These are phyloP conservation scores for Sporothrix mexicana DNA, from an alignment of 2,329 filamentous ascomycete species.

Conservation along the genomic window DNA sequence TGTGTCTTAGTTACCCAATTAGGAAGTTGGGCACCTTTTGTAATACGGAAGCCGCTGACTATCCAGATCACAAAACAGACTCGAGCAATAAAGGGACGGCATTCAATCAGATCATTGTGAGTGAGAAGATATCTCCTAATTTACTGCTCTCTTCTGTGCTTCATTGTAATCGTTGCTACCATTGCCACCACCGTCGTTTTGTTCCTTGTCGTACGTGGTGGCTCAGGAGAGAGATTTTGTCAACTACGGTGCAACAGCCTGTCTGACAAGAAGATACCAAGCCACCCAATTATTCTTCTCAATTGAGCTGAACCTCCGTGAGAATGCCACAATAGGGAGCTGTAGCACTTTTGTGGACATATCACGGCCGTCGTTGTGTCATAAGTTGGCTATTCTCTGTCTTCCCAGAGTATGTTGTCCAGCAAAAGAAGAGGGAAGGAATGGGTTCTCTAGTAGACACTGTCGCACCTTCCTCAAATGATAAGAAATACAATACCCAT, in stretches of 20 bases:
- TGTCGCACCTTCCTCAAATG: not conserved
- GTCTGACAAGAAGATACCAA: not conserved
- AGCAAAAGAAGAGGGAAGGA: not conserved
- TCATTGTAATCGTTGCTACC: not conserved
- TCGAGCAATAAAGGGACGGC: not conserved
- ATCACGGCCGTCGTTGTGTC: not conserved
- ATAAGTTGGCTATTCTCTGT: not conserved
- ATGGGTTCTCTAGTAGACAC: not conserved
- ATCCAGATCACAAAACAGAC: not conserved
- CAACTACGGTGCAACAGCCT: not conserved
- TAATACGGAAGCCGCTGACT: slow-evolving; percentile 7
- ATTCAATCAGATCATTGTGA: not conserved
- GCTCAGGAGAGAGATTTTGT: not conserved
- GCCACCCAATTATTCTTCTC: not conserved
- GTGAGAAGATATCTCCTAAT: not conserved
- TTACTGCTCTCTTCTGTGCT: not conserved
- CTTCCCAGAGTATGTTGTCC: not conserved
- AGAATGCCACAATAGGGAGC: too few species aligned
- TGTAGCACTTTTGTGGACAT: not conserved
- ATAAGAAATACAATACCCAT: not conserved
- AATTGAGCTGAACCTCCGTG: not conserved
- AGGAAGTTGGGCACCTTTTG: slow-evolving; percentile 21
- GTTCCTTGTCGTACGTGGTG: not conserved
- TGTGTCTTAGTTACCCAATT: slow-evolving; percentile 24
- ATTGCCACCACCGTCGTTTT: not conserved